These are phyloP conservation scores for Saturnispora diversa DNA, from an alignment of 805 yeast species.

Conservation along the genomic window DNA sequence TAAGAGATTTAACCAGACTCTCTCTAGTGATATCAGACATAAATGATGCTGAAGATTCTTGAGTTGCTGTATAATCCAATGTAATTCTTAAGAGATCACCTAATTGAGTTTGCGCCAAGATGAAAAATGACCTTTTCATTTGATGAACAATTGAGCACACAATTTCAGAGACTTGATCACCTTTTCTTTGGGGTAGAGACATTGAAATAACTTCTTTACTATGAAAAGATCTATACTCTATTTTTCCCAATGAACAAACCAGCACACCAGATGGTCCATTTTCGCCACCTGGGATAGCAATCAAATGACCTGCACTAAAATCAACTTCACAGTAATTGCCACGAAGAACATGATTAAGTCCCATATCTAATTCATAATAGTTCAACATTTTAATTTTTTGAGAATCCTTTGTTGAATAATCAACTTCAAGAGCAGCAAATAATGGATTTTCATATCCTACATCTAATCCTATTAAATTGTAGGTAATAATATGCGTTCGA, in stretches of 20 bases:
- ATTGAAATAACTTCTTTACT: neutral
- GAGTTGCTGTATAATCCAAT: constrained; percentile 38
- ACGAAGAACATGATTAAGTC: constrained; percentile 66
- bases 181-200: constrained; percentile 43
- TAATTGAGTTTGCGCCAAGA: constrained; percentile 54
- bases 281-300: constrained; percentile 66
- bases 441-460: constrained; percentile 76
- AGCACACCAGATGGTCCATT: constrained; percentile 67
- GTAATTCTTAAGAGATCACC: constrained; percentile 76
- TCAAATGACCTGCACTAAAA: constrained; percentile 39
- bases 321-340: constrained; percentile 36
- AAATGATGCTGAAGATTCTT: constrained; percentile 26
- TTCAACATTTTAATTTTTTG: constrained; percentile 32
- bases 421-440: constrained; percentile 73
- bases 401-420: constrained; percentile 31
- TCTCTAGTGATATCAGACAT: constrained; percentile 13
- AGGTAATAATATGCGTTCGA: constrained; percentile 42
- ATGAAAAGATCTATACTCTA: constrained; percentile 43
- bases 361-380: constrained; percentile 78
- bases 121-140: constrained; percentile 55
- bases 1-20: constrained; percentile 33
- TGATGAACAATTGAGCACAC: constrained; percentile 57
- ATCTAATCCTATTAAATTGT: constrained; percentile 53
- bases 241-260: constrained; percentile 48
- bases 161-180: constrained; percentile 25